Base-by-base conservation (phyloP, 2,329 filamentous ascomycete species). In the Aspergillus chevalieri region DNA sequence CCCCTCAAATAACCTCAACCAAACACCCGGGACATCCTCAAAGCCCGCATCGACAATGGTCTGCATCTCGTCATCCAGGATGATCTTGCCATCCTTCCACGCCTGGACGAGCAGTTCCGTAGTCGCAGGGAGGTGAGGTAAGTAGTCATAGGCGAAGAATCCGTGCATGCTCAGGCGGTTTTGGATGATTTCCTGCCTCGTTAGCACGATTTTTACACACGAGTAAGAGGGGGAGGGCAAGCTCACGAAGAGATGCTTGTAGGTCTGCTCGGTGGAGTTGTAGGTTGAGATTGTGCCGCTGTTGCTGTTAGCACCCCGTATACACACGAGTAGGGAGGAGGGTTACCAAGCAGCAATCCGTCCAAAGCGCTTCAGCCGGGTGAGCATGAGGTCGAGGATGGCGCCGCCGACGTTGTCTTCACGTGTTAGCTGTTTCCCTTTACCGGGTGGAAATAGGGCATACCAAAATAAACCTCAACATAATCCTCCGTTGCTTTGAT, bases 391-490 rank as follows among this genome's bases (percentile, higher is more conserved):
- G 49, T 78, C 74, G 43, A 78, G 63, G 34, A 78, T 73, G 26
- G 67, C 61, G 3, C 75, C 76, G 6, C 76, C 76, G 3, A 78
- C 74, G 52, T 78, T 78, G 57, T 78, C 54, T 53, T 33, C 3
- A 10, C 14, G 7, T 17, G 44, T 30, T 34, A 46, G 21, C 30
- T 39, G 30, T 21, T 21, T 17, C 12, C 8, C 19, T 17, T 44
- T 6, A 22, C 21, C 21, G 21, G 21, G 21, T 5, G 21, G 21
- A 22, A 22, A 22, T 22, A 22, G 15, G 30, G 48, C 43, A 14
- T 36, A 52, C 50, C 76, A 48, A 74, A 77, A 57, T 74, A 78
- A 6, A 79, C 66, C 12, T 80, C 75, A 1, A 78, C 77, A 56
- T 71, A 76, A n/a, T 71, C 70, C 2, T 72, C 69, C 0, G 77